Conservation (phyloP, 169 alveolate genomes). For the Plasmodium vivax region DNA sequence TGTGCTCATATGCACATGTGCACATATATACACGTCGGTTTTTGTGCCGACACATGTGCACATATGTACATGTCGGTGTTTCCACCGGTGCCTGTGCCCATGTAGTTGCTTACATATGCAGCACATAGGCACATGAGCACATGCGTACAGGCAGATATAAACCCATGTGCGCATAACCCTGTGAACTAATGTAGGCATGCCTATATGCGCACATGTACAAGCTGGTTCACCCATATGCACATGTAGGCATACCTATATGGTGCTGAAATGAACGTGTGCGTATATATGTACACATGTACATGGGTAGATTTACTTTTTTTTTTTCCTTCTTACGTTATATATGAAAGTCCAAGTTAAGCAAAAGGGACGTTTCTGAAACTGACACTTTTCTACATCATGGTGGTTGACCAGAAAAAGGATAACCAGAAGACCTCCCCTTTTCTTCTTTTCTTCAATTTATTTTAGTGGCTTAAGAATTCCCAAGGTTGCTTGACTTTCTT, state of each 20-base stretch:
- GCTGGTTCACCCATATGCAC: neutral
- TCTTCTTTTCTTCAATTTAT: neutral
- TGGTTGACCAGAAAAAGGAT: neutral
- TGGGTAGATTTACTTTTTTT: neutral
- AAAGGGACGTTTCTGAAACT: neutral
- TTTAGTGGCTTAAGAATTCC: neutral
- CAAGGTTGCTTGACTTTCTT: neutral
- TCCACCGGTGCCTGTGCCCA: neutral
- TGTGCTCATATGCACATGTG: neutral
- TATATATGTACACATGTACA: neutral
- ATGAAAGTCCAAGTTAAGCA: neutral
- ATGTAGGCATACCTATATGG: neutral
- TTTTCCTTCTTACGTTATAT: neutral
- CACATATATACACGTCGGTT: too few species aligned
- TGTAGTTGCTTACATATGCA: neutral
- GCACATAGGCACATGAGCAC: neutral
- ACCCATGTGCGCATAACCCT: neutral
- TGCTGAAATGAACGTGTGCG: neutral
- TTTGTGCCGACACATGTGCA: too few species aligned
- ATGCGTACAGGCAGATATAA: neutral
- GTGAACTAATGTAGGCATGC: neutral
- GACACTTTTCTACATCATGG: neutral
- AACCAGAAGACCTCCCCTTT: neutral
- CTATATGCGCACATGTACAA: neutral
- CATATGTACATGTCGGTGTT: neutral